Evolutionary conservation across 441 rosid species (phyloP), one percentile per base, ranked within the genome.

Genomic region (Viola pubescens): DNA sequence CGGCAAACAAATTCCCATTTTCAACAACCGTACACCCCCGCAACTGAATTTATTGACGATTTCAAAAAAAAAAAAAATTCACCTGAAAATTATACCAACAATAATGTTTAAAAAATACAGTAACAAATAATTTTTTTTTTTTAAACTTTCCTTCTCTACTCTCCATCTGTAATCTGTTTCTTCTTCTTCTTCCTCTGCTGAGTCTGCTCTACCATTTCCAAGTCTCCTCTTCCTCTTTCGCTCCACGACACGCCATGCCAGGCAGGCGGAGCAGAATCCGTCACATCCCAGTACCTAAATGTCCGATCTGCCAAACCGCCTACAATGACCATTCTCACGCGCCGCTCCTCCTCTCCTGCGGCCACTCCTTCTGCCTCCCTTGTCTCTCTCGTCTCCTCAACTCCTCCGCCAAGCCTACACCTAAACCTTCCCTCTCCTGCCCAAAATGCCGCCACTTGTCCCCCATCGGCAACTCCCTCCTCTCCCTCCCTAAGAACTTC

Each of bases 391-490:
- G 39, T 7, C 56, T 53, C 42, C 37, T 42, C 7, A 9, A 40
- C 16, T 53, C 56, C 38, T 38, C 56, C 10, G 9, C 40, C 9
- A 34, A 34, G n/a, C 39, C 19, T n/a, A 7, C 56, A 37, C 43
- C 11, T 3, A 53, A 37, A 53, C 13, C 56, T 38, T 53, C 56
- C 1, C 56, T 53, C 39, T 9, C 42, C 56, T 53, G 56, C 12
- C 56, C 56, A 11, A 53, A 53, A 53, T 53, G 56, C 56, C 56
- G 56, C 43, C 56, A 53, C 56, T 9, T 37, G 9, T 53, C 56
- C 56, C 56, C 56, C 39, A 13, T 53, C 56, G 56, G 56, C 56
- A 53, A 53, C 56, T 53, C 56, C 43, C 56, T 37, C 43, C 56
- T 53, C 43, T 53, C 13, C 42, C 56, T 53, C 56, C 56, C 56